Base-by-base conservation (phyloP, 1,284 basidiomycete species). In the Ustilago vetiveriae region DNA sequence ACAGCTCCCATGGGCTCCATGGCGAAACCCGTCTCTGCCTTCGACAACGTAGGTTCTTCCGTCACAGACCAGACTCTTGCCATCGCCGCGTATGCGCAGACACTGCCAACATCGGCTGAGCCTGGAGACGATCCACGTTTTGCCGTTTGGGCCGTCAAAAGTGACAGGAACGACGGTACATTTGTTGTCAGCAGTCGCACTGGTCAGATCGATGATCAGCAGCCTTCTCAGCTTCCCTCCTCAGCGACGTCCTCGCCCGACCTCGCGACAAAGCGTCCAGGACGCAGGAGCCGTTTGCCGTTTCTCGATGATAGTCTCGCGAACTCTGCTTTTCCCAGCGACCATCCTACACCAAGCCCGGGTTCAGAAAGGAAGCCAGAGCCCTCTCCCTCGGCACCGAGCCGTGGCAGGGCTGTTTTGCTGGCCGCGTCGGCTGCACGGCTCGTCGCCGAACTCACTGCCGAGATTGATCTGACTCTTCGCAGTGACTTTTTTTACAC, bases 401-500 rank as follows among this genome's bases (percentile, higher is more conserved):
- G 42, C 24, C 37, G 19, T 0, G 62, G 47, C 39, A 52, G 56
- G 38, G 44, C 71, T 0, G 50, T 60, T 29, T 39, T 78, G 23
- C 47, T 78, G 4, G 77, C 77, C 6, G 76, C 74, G 2, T 72
- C 74, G 16, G 58, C 62, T 21, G 59, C 69, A 13, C 62, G 64
- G 6, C 51, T 79, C n/a, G 64, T 79, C 33, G 75, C 76, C 6
- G 75, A 78, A 58, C 58, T 79, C 11, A 79, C 77, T 4, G 72
- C 74, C 11, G 75, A 70, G 44, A 76, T 78, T 48, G 77, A 78
- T 49, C 52, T 70, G 19, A 53, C 56, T 11, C 54, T 79, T 13
- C 46, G 73, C 35, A 71, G 59, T 11, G 74, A 78, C 55, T 79
- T 79, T 48, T 78, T 79, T 55, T 73, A 64, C 59, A 79, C 77